Conservation (phyloP, 208 protist genomes). For the Porcisia hertigi region DNA sequence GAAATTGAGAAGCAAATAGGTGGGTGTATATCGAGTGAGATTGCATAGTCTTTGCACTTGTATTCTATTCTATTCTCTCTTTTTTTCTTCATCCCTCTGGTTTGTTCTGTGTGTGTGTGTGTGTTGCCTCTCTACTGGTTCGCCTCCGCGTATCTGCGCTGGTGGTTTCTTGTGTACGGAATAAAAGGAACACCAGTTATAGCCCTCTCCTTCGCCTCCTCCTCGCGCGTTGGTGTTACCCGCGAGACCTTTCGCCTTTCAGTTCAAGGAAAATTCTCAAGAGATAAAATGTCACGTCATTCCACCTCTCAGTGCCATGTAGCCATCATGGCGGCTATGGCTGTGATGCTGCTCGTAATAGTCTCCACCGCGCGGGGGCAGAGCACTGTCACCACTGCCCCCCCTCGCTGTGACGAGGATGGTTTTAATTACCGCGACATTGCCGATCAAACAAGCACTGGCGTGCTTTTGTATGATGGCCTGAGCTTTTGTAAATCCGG, state of each 20-base stretch:
- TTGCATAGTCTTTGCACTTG: not conserved
- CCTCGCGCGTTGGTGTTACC: not conserved
- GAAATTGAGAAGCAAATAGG: too few relatives aligned
- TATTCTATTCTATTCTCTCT: not conserved
- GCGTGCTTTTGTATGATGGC: constrained; percentile 14
- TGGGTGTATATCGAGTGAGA: too few relatives aligned
- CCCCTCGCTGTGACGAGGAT: constrained; percentile 24
- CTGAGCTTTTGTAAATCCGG: constrained; percentile 11
- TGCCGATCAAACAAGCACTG: not conserved
- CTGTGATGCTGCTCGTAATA: constrained; percentile 21
- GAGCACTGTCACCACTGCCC: not conserved
- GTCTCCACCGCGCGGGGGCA: constrained; percentile 12
- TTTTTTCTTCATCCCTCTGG: not conserved
- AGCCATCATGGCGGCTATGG: constrained; percentile 5
- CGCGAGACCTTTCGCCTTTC: not conserved
- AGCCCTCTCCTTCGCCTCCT: not conserved
- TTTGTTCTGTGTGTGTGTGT: not conserved
- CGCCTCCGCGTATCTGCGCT: not conserved
- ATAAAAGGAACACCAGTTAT: too few relatives aligned
- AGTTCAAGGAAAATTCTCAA: not conserved
- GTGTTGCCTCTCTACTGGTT: not conserved
- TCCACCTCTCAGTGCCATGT: not conserved
- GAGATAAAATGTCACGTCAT: not conserved
- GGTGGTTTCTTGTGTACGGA: not conserved
- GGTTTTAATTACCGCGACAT: not conserved